Evolutionary conservation across 495 filamentous ascomycete genomes (phyloP), one percentile per base, ranked within the genome.

Genomic region (Penicillium verhagenii): DNA sequence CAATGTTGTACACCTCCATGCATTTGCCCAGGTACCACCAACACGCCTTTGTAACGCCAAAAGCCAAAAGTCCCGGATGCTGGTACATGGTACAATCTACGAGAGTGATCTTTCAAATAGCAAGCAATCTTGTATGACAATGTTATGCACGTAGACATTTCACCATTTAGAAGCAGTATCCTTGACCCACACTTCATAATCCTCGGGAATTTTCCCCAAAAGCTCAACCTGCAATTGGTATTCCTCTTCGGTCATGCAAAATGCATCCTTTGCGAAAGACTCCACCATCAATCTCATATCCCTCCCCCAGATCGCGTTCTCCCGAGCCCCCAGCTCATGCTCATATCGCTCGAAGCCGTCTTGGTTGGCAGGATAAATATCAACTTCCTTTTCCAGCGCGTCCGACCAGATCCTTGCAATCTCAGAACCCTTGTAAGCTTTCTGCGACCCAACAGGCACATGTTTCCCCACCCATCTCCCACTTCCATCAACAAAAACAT

Each of bases 141-240:
- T 61, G 40, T 70, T 62, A 40, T 54, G 59, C 35, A 45, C 31
- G 51, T 64, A 68, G 23, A 70, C 64, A 48, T 68, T 68, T 1
- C 65, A n/a, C n/a, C n/a, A n/a, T n/a, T n/a, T n/a, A n/a, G n/a
- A n/a, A n/a, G n/a, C n/a, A n/a, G n/a, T n/a, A n/a, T n/a, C n/a
- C n/a, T n/a, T n/a, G n/a, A 25, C 19, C 42, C 11, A 44, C 14
- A 13, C 19, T 13, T 45, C 38, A 24, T 45, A 45, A 45, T 23
- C 16, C 19, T 45, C 42, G 1, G 42, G 42, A 8, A 23, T 20
- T 9, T 45, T 45, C 18, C 42, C 42, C 7, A 45, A 20, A 16
- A 45, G 20, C 20, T 45, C 42, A 26, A 45, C 42, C n/a, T 45
- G 42, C 9, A 23, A 11, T 8, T 9, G 5, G 20, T 45, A 45